Evolutionary conservation across 805 yeast genomes (phyloP), one percentile per base, ranked within the genome.

Genomic region (Saccharomycopsis sp.): DNA sequence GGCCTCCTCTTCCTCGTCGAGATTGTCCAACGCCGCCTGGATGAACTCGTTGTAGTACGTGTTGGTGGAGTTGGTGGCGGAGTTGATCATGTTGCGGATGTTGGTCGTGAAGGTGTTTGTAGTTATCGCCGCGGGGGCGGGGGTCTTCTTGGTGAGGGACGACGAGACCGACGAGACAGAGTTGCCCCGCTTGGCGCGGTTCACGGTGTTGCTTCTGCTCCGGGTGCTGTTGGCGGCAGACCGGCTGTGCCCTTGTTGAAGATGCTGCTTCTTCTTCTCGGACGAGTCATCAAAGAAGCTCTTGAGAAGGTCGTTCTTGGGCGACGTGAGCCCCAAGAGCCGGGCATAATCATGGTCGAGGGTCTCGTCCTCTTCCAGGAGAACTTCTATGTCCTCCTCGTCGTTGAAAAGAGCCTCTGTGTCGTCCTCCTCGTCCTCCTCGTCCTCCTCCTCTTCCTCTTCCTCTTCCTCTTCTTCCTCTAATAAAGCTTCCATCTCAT

Each of bases 391-490:
- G 12, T 10, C n/a, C 12, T 10, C 12, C 15, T 38, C 34, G n/a
- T 38, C 42, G n/a, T 21, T 38, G 4, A 26, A 30, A 15, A 35
- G 16, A 12, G 32, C 23, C 20, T 38, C 42, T 17, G 20, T n/a
- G n/a, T n/a, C 32, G 2, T 38, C 41, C 5, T 32, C 46, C 18
- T 36, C 30, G 20, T 29, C 18, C n/a, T 39, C 46, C 4, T 37
- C 30, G 31, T 45, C 13, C 17, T 12, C 26, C 59, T 85, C n/a
- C 27, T 25, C 27, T n/a, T 25, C 27, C n/a, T 25, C 27, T 25
- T 25, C 27, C 27, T 25, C 27, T n/a, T 10, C n/a, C 12, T 10
- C 12, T n/a, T 25, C 27, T 25, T 25, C n/a, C 27, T 25, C 27
- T 10, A n/a, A 9, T 7, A 10, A 19, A 25, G 26, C 30, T 22